Evolutionary conservation across 208 protist species (phyloP).

Genomic region (Trypanosoma caninum): DNA sequence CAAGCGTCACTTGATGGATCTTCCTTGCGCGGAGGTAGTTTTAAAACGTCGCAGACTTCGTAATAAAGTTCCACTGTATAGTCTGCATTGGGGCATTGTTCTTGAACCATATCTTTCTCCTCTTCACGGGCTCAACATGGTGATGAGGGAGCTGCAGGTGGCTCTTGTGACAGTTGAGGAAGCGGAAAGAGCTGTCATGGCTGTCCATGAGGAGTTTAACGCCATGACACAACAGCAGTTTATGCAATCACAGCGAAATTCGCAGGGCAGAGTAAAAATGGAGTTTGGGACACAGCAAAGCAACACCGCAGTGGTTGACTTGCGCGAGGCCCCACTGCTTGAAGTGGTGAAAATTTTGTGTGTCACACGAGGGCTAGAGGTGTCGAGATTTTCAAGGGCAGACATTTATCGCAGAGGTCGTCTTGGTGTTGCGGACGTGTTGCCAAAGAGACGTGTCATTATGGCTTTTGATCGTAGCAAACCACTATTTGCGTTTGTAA

Average conservation of each 20-base stretch:
- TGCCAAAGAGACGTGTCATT: conserved; percentile 39
- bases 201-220: conserved; percentile 25
- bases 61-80: neutral
- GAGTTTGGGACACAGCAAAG: conserved; percentile 7
- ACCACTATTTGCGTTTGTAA: conserved; percentile 38
- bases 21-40: neutral
- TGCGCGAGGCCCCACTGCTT: conserved; percentile 50
- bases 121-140: conserved; percentile 48
- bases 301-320: conserved; percentile 16
- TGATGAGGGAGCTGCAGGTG: conserved; percentile 43
- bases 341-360: conserved; percentile 48
- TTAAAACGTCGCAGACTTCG: neutral
- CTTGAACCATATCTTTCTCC: conserved; percentile 53
- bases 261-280: neutral
- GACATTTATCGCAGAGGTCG: conserved; percentile 30
- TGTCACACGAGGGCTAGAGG: conserved; percentile 23
- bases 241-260: neutral
- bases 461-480: conserved; percentile 46
- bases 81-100: conserved; percentile 32
- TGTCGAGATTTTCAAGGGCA: conserved; percentile 30
- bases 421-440: conserved; percentile 35
- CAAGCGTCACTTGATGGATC: neutral
- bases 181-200: conserved; percentile 25
- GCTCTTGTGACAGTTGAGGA: conserved; percentile 23
- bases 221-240: conserved; percentile 27